Base-by-base conservation (phyloP, 805 yeast species). In the Saturnispora serradocipensis region DNA sequence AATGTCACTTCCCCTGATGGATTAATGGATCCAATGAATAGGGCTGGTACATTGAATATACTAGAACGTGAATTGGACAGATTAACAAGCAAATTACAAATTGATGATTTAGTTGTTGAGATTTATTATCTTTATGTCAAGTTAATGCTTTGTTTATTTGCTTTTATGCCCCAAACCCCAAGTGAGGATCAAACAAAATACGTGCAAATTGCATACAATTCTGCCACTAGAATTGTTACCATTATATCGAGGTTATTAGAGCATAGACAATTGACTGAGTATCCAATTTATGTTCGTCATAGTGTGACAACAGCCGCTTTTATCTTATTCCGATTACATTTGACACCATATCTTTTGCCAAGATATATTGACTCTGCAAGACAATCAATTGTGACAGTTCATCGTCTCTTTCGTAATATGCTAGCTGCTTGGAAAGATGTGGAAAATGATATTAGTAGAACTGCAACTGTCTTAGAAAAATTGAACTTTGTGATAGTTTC, bases 301-400 rank as follows among this genome's bases (percentile, higher is more conserved):
- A 78, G 91, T n/a, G 85, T 86, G 30, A 80, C 93, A 0, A 84
- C 82, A 62, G 82, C 90, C 0, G 93, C 90, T 0, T 73, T 89
- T 42, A 73, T 87, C 16, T 70, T 90, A 27, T 90, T 90, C 72
- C 80, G 90, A 58, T 72, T 90, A 42, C 96, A 88, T 60, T 70
- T 88, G 52, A 84, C 95, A 0, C 86, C 95, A 3, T 74, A 81
- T 53, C 71, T 88, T 46, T 66, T 84, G 45, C 85, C 84, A 59
- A 84, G 80, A 63, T 87, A 83, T 61, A 80, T 88, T 42, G 95
- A 88, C 60, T 84, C 95, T 30, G 90, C 96, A 1, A 76, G 97
- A 57, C 97, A 90, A 66, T 86, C 95, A 4, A 86, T 90, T 59
- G 97, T 90, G 13, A 90, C 97, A 0, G 95, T 88, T 2, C 97